Evolutionary conservation across 176 grass and related monocot species (phyloP), one percentile per base, ranked within the genome.

Genomic region (Aegilops umbellulata): DNA sequence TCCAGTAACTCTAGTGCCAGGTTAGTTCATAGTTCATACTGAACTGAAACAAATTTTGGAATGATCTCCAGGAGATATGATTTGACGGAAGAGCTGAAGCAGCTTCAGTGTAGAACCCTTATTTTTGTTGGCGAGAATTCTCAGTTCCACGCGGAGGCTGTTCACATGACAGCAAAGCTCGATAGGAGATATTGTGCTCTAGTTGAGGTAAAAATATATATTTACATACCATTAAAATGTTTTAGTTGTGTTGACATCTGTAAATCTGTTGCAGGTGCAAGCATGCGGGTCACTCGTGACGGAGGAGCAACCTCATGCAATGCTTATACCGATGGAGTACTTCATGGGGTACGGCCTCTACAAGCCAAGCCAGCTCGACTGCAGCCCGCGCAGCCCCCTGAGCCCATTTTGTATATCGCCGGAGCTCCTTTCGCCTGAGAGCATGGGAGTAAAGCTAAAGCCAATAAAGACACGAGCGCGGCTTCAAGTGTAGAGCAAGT

Each of bases 381-480:
- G 92, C 79, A 98, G 96, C 74, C 96, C 96, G 0, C 91, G 91
- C 35, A 95, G 96, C 63, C 90, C 96, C 47, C 85, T 98, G 31
- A 95, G 85, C 70, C 94, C 88, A 20, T 88, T 90, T 57, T 98
- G 94, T 77, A 98, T 98, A 83, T 94, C 94, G 2, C 92, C 94
- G 0, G 97, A 98, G 65, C 81, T 98, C 65, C 92, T 98, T 24
- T 98, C 97, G 8, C 97, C 97, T 0, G 97, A 98, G 83, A 98
- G 97, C 86, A 98, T 98, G 97, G 97, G 97, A 81, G 81, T 98
- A 53, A 98, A 96, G 85, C 90, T 98, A 74, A 98, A 98, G 88
- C 97, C 97, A 5, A 98, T 98, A 65, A 98, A 96, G 69, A 99
- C 94, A 0, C 76, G 97, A 31, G 83, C 86, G 10, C 86, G 86